phyloP scores from a whole-genome alignment of 1,284 basidiomycete species.

The Sanghuangporus baumii region DNA sequence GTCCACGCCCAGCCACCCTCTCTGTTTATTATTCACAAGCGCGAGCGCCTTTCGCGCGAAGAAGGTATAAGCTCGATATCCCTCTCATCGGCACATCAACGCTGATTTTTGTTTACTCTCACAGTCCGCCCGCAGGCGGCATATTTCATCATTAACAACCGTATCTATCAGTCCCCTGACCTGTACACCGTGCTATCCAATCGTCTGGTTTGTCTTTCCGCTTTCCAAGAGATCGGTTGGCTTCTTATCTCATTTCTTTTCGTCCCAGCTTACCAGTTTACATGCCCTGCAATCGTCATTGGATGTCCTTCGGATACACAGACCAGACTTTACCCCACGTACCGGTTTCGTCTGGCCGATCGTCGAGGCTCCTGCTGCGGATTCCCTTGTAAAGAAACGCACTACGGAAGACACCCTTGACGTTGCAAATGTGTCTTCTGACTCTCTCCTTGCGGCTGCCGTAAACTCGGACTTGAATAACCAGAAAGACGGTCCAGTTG shows the following conservation, averaged over 20 bases:
- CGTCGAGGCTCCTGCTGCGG: constrained; percentile 46
- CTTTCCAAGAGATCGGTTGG: neutral
- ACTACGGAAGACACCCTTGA: constrained; percentile 26
- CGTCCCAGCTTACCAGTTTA: constrained; percentile 58
- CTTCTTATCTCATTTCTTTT: neutral
- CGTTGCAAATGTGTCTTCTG: neutral
- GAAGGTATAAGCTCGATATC: constrained; percentile 48
- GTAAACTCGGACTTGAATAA: constrained; percentile 16
- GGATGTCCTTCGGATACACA: constrained; percentile 59
- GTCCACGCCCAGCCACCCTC: constrained; percentile 72
- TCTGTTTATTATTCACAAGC: constrained; percentile 82
- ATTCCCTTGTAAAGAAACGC: constrained; percentile 36
- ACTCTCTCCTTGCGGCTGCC: neutral
- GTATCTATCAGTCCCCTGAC: constrained; percentile 82
- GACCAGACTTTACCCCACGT: constrained; percentile 73
- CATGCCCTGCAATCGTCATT: constrained; percentile 69
- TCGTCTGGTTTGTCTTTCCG: constrained; percentile 53
- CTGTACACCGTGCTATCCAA: constrained; percentile 78
- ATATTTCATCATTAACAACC: constrained; percentile 82
- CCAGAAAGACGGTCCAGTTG: constrained; percentile 16
- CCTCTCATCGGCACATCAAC: constrained; percentile 13
- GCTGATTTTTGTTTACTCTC: constrained; percentile 9
- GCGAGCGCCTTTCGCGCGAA: constrained; percentile 71
- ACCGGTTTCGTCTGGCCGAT: constrained; percentile 80
- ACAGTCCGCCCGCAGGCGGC: constrained; percentile 68